Conservation (phyloP, 345 rosid species). For the Gossypium australe region DNA sequence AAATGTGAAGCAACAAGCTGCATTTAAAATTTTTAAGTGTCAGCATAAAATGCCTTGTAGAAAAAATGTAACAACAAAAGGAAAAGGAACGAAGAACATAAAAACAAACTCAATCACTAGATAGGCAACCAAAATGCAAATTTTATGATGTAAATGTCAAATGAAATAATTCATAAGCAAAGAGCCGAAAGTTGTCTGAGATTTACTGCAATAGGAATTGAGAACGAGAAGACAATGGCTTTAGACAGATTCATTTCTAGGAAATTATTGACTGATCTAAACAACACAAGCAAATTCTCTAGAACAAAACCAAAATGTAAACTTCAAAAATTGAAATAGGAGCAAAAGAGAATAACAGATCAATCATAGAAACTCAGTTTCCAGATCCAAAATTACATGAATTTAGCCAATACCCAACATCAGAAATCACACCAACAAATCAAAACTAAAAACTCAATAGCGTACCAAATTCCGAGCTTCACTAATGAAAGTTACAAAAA, state of each 20-base stretch:
- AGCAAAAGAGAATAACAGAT: slow-evolving; percentile 8
- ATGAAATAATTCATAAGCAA: background rate
- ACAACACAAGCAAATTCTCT: background rate
- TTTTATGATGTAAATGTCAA: background rate
- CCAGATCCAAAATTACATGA: slow-evolving; percentile 20
- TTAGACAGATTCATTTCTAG: background rate
- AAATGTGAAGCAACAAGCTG: slow-evolving; percentile 19
- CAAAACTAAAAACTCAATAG: slow-evolving; percentile 4
- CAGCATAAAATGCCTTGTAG: slow-evolving; percentile 14
- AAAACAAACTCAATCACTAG: background rate
- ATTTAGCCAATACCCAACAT: slow-evolving; percentile 6
- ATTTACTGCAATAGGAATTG: background rate
- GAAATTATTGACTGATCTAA: background rate
- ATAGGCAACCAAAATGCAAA: background rate
- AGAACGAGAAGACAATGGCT: background rate
- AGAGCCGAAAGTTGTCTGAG: background rate
- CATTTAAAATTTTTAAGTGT: slow-evolving; percentile 10
- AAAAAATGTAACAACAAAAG: background rate
- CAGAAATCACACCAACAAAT: slow-evolving; percentile 12
- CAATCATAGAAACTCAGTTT: slow-evolving; percentile 16
- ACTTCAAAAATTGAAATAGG: background rate
- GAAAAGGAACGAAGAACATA: background rate
- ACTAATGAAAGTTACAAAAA: background rate
- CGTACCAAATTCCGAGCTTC: slow-evolving; percentile 14
- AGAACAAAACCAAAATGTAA: background rate